Evolutionary conservation across 768 basidiomycete species (phyloP).

Genomic region (Cystobasidium tubakii): DNA sequence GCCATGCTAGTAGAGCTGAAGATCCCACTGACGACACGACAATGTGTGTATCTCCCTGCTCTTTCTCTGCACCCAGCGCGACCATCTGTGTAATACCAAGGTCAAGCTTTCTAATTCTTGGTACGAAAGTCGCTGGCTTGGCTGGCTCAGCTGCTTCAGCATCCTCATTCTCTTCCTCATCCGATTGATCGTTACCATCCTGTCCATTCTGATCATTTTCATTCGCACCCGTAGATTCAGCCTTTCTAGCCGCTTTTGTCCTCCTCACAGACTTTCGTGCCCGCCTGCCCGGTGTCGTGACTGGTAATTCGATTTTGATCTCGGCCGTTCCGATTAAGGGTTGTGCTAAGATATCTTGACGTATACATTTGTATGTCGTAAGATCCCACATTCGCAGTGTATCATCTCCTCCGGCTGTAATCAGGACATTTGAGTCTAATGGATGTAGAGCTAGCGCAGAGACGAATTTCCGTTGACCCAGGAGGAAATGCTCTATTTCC

Average conservation of each 20-base stretch:
- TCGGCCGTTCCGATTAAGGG: slow-evolving; percentile 7
- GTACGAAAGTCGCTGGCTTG: not conserved
- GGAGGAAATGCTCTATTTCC: slow-evolving; percentile 75
- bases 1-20: not conserved
- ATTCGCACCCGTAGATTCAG: not conserved
- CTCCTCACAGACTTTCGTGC: not conserved
- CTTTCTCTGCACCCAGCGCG: not conserved
- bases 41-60: not conserved
- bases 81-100: slow-evolving; percentile 35
- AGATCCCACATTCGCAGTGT: slow-evolving; percentile 73
- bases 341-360: slow-evolving; percentile 33
- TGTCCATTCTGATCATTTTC: slow-evolving; percentile 35
- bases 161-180: slow-evolving; percentile 17
- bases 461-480: slow-evolving; percentile 67
- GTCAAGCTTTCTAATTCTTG: slow-evolving; percentile 24
- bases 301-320: slow-evolving; percentile 8
- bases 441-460: slow-evolving; percentile 41
- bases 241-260: slow-evolving; percentile 24
- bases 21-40: slow-evolving; percentile 17
- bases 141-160: not conserved
- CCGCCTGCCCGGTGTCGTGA: slow-evolving; percentile 18
- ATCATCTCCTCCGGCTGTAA: slow-evolving; percentile 85
- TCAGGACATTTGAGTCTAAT: slow-evolving; percentile 50
- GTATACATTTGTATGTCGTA: slow-evolving; percentile 51
- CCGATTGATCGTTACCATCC: slow-evolving; percentile 27